These are phyloP conservation scores for Aspergillus brunneoviolaceus DNA, from an alignment of 2,329 filamentous ascomycete species.

Conservation along the genomic window DNA sequence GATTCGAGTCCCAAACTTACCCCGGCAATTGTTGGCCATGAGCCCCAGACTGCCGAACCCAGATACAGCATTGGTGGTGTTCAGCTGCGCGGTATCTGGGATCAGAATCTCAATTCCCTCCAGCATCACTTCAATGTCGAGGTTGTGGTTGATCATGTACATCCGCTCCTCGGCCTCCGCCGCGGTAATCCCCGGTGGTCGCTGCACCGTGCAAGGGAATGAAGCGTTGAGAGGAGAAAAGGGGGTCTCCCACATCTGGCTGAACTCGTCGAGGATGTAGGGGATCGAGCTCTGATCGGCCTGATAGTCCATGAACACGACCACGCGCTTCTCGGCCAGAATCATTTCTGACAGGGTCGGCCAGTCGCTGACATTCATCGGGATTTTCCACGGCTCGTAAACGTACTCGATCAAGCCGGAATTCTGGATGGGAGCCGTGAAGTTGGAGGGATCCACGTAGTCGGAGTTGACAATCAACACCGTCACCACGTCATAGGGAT, in stretches of 20 bases:
- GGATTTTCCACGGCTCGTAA: conserved; percentile 69
- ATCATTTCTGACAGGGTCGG: conserved; percentile 79
- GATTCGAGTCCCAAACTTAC: conserved; percentile 31
- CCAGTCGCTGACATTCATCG: conserved; percentile 75
- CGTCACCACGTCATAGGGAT: conserved; percentile 86
- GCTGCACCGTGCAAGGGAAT: conserved; percentile 77
- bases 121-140: conserved; percentile 74
- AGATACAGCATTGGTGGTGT: conserved; percentile 68
- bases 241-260: conserved; percentile 85
- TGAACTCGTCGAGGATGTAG: conserved; percentile 85
- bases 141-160: conserved; percentile 87
- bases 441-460: conserved; percentile 63
- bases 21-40: conserved; percentile 62
- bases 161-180: conserved; percentile 61
- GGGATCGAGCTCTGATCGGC: conserved; percentile 80
- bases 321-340: conserved; percentile 64
- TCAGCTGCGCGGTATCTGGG: conserved; percentile 68
- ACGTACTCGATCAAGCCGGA: conserved; percentile 71
- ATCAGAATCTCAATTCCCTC: conserved; percentile 65
- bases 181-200: conserved; percentile 65
- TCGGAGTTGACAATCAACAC: conserved; percentile 83
- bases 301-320: conserved; percentile 82
- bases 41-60: conserved; percentile 68
- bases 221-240: conserved; percentile 68
- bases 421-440: conserved; percentile 65